Evolutionary conservation across 805 yeast genomes (phyloP), one percentile per base, ranked within the genome.

Genomic region (Nakazawaea sp.): DNA sequence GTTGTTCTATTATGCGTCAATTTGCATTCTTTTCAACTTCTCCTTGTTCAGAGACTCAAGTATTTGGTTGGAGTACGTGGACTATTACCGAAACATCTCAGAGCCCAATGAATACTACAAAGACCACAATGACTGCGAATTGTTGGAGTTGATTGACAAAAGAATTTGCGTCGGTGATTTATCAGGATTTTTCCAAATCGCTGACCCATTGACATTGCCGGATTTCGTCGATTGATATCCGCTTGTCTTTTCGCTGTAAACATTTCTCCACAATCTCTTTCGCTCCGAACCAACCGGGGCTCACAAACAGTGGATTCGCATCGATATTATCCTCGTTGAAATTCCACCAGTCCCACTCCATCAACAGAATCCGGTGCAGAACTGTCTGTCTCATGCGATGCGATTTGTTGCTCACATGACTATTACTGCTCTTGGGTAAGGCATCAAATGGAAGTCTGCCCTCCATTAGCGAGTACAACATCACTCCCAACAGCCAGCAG

Each of bases 401-500:
- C 4, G 68, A 66, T 10, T 68, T 62, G 1, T 66, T 64, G 6
- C 66, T 56, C 2, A 66, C 51, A 21, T 52, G 47, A 7, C 42
- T 37, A 10, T 45, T 40, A 13, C 65, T 61, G 29, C 65, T 61
- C 32, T 64, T 62, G 2, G 88, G 89, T 2, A 89, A 81, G 2
- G 85, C 75, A 53, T 92, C 99, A 63, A 92, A 92, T 4, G 99
- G 99, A 33, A 92, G 63, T 40, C 96, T 57, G 29, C 86, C 79
- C 50, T 92, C 98, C 49, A 92, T 56, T 19, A 90, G 61, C 1
- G 94, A 76, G 51, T 88, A 92, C 1, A 89, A 59, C n/a, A 89
- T 64, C 3, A 92, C 97, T 2, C 98, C 98, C 8, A 89, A 57
- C 1, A 97, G 86, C 99, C 99, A 92, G 15, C 89, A 67, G 56